Conservation (phyloP, 345 rosid species). For the Syzygium oleosum region DNA sequence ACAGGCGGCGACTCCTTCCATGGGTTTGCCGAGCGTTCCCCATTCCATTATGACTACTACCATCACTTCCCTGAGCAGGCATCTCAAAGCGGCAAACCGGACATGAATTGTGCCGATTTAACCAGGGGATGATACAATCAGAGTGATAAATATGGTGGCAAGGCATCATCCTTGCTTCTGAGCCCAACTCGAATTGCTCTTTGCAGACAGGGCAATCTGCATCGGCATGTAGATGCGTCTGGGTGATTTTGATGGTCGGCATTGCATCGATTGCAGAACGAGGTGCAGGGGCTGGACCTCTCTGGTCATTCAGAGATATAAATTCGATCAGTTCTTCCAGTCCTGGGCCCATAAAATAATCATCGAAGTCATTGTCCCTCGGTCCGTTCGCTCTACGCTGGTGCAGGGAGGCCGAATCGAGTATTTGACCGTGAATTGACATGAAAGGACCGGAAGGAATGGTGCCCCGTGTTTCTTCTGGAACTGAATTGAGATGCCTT, state of each 20-base stretch:
- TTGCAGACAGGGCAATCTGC: slow-evolving; percentile 39
- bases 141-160: slow-evolving; percentile 32
- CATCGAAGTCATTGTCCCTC: not conserved
- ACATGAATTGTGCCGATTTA: slow-evolving; percentile 35
- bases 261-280: slow-evolving; percentile 25
- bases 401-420: not conserved
- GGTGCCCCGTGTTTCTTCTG: not conserved
- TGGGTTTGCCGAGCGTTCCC: not conserved
- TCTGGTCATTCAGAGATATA: slow-evolving; percentile 12
- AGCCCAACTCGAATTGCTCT: slow-evolving; percentile 31
- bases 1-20: slow-evolving; percentile 3
- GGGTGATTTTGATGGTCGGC: slow-evolving; percentile 23
- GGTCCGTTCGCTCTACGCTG: not conserved
- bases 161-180: slow-evolving; percentile 36
- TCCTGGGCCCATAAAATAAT: slow-evolving; percentile 19
- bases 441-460: not conserved
- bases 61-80: slow-evolving; percentile 1
- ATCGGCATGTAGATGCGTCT: slow-evolving; percentile 21
- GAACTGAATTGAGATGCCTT: not conserved
- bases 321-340: slow-evolving; percentile 25
- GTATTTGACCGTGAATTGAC: not conserved
- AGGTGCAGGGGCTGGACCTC: slow-evolving; percentile 30
- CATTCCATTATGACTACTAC: not conserved
- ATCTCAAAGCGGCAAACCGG: slow-evolving; percentile 35
- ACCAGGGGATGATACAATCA: slow-evolving; percentile 32